Conservation (phyloP, 2,329 filamentous ascomycete genomes). For the Cadophora malorum region DNA sequence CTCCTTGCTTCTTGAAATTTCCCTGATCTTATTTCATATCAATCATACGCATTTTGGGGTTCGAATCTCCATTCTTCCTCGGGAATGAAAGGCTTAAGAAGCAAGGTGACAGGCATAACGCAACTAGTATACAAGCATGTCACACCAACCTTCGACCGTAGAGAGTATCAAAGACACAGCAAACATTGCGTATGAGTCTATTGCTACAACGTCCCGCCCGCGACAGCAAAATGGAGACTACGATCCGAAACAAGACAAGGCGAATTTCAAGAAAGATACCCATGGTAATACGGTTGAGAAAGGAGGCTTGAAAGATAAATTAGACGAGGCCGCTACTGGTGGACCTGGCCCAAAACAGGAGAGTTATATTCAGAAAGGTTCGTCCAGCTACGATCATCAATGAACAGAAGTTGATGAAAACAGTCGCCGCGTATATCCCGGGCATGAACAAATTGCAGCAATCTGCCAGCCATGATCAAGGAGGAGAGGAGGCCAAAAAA, state of each 20-base stretch:
- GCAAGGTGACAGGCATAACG: too few relatives aligned
- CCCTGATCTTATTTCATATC: too few relatives aligned
- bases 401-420: slow-evolving; percentile 26
- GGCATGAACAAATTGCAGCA: background rate
- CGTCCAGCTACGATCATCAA: slow-evolving; percentile 21
- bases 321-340: slow-evolving; percentile 38
- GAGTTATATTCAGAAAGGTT: slow-evolving; percentile 38
- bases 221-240: slow-evolving; percentile 15
- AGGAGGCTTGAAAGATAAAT: slow-evolving; percentile 39
- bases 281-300: slow-evolving; percentile 22
- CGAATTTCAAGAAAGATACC: slow-evolving; percentile 32
- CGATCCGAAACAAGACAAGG: slow-evolving; percentile 30
- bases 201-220: slow-evolving; percentile 24
- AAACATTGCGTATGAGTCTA: slow-evolving; percentile 27
- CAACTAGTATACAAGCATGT: slow-evolving; percentile 29
- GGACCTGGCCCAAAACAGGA: slow-evolving; percentile 25
- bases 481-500: slow-evolving; percentile 16
- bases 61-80: background rate
- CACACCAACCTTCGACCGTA: slow-evolving; percentile 37
- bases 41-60: too few relatives aligned
- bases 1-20: background rate
- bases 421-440: background rate
- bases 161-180: slow-evolving; percentile 34
- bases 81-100: background rate
- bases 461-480: background rate